Evolutionary conservation across 1,139 yeast genomes (phyloP), one percentile per base, ranked within the genome.

Genomic region (Geotrichum restrictum): DNA sequence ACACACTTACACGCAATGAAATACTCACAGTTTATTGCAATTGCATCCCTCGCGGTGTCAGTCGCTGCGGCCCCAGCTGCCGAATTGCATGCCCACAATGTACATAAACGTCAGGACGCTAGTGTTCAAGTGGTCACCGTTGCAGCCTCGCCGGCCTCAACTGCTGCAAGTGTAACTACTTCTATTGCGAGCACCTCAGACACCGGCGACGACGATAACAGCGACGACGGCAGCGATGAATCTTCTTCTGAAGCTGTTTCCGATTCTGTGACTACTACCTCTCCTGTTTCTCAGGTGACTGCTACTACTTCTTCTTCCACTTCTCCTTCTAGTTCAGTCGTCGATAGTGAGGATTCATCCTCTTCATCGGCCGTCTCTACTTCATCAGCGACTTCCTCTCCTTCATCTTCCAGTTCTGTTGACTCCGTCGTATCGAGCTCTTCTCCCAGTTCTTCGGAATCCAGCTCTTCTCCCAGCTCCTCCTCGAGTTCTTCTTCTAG

Each of bases 371-470:
- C 46, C 36, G 72, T 48, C 31, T 74, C 45, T 32, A 38, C 74
- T 33, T 45, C 74, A 32, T 51, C 69, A 45, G 31, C 66, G 33
- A 41, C 72, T 11, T 55, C 73, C n/a, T 46, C 71, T 31, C 56
- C 72, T 27, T 5, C 29, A 5, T 24, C 29, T 8, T 24, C 29
- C 29, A n/a, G n/a, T n/a, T 46, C 74, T 22, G 56, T 64, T 19
- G 32, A 66, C 5, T 37, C 68, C 19, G 48, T 71, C 24, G 69
- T 22, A 54, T 68, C 51, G 5, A n/a, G 18, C 37, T 11, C 37
- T 11, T 33, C 37, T 11, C 60, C 57, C 54, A 62, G 65, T 47
- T 51, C 68, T 18, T 59, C 69, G 61, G 69, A 45, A 73, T 61
- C 57, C 54, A 62, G 65, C 48, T 51, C 68, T 18, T 59, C 69